Conservation (phyloP, 305 asterid genomes). For the Fraxinus angustifolia region DNA sequence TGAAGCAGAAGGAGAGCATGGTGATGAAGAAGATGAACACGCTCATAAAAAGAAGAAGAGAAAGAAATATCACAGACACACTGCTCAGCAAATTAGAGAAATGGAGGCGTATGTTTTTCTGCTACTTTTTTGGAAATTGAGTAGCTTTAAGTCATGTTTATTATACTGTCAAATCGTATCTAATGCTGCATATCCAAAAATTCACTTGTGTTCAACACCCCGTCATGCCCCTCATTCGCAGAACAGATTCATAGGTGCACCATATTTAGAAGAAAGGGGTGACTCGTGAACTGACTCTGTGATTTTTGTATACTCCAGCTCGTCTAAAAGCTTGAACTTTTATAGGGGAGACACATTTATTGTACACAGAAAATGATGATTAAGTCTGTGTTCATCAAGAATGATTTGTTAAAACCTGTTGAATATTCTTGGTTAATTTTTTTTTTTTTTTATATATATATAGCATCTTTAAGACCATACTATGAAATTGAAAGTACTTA, state of each 20-base stretch:
- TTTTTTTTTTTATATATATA: too few species aligned
- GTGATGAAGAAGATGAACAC: conserved; percentile 39
- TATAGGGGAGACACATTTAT: neutral
- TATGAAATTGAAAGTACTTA: neutral
- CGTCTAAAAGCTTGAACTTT: neutral
- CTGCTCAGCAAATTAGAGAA: conserved; percentile 61
- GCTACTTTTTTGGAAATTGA: neutral
- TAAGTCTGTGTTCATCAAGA: neutral
- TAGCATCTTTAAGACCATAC: neutral
- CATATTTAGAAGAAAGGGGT: neutral
- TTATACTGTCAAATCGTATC: neutral
- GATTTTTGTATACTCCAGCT: neutral
- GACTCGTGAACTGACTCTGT: neutral
- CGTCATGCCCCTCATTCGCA: neutral
- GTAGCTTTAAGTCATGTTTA: neutral
- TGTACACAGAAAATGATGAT: neutral
- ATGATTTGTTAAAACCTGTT: neutral
- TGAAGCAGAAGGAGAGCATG: conserved; percentile 43
- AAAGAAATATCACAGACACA: conserved; percentile 75
- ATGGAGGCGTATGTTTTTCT: conserved; percentile 72
- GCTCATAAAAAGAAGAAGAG: conserved; percentile 55
- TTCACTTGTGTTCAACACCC: neutral
- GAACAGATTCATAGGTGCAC: neutral
- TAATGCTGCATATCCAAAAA: neutral
- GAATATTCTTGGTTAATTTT: neutral